These are phyloP conservation scores for Moringa oleifera DNA, from an alignment of 345 rosid species.

Conservation along the genomic window DNA sequence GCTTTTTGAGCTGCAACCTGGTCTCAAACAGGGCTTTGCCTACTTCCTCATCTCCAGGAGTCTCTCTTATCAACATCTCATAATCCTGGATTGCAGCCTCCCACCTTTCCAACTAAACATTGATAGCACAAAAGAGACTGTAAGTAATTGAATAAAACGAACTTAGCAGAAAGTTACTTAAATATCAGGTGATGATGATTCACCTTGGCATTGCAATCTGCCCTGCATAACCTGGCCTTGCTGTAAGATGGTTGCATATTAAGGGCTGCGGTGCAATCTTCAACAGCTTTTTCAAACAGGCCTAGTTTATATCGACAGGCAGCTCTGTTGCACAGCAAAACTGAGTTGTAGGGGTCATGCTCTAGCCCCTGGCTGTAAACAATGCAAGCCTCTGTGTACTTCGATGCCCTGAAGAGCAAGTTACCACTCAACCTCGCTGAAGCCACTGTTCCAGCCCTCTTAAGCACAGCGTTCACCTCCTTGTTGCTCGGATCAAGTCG, in stretches of 20 bases:
- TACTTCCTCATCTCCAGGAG: slow-evolving; percentile 64
- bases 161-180: background rate
- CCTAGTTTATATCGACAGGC: slow-evolving; percentile 70
- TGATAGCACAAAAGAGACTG: background rate
- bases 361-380: slow-evolving; percentile 81
- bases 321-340: slow-evolving; percentile 87
- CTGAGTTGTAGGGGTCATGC: slow-evolving; percentile 61
- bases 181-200: background rate
- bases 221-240: slow-evolving; percentile 83
- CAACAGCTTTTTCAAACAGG: slow-evolving; percentile 62
- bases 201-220: slow-evolving; percentile 74
- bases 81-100: slow-evolving; percentile 71
- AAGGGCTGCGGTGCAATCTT: slow-evolving; percentile 78
- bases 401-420: slow-evolving; percentile 58
- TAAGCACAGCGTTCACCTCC: slow-evolving; percentile 40
- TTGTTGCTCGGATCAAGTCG: slow-evolving; percentile 57
- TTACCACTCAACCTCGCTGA: slow-evolving; percentile 70
- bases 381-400: slow-evolving; percentile 53
- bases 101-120: slow-evolving; percentile 66
- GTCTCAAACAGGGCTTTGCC: slow-evolving; percentile 50
- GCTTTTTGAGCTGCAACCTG: slow-evolving; percentile 40
- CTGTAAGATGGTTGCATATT: slow-evolving; percentile 54
- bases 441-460: slow-evolving; percentile 49
- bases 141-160: background rate
- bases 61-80: slow-evolving; percentile 60